Evolutionary conservation across 768 basidiomycete genomes (phyloP).

Genomic region (Tylopilus balloui): DNA sequence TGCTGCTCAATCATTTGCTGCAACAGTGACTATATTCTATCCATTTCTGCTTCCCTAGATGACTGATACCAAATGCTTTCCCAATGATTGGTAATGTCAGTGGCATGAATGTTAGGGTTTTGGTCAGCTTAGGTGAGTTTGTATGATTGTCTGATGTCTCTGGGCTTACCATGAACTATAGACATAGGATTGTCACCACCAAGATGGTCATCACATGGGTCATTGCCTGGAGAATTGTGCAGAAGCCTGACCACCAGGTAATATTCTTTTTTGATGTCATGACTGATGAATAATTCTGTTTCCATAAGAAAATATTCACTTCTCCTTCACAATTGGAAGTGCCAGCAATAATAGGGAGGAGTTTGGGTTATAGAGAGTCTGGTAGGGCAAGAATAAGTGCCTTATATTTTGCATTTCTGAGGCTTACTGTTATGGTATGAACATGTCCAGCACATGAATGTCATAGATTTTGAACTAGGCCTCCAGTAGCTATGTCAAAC

Average conservation of each 20-base stretch:
- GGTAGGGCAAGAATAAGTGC: too few relatives aligned
- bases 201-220: background rate
- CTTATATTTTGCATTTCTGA: too few relatives aligned
- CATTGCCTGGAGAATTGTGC: background rate
- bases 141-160: background rate
- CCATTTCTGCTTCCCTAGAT: background rate
- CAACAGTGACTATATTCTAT: background rate
- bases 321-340: too few relatives aligned
- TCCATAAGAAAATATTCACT: too few relatives aligned
- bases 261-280: background rate
- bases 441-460: too few relatives aligned
- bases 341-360: too few relatives aligned
- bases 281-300: background rate
- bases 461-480: too few relatives aligned
- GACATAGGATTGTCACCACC: background rate
- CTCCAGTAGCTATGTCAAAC: too few relatives aligned
- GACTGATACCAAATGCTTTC: background rate
- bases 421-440: too few relatives aligned
- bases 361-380: too few relatives aligned
- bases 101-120: background rate
- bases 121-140: background rate
- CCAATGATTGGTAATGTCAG: background rate
- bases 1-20: background rate
- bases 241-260: background rate
- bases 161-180: background rate